Conservation (phyloP, 2,329 filamentous ascomycete species). For the Aspergillus viridinutans region DNA sequence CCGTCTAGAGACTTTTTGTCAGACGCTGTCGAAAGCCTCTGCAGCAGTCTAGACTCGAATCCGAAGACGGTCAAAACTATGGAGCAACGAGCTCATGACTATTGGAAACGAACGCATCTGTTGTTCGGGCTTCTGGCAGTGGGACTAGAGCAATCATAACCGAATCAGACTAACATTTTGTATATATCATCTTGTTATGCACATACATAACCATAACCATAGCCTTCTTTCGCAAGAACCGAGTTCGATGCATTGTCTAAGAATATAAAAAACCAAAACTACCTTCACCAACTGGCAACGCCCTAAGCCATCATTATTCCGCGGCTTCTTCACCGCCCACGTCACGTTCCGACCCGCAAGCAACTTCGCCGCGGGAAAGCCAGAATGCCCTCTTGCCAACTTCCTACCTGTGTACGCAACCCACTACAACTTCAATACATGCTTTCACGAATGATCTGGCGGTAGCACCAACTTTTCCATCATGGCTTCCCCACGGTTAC, state of each 20-base stretch:
- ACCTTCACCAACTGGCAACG: neutral
- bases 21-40: constrained; percentile 43
- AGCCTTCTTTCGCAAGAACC: neutral
- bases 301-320: neutral
- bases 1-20: constrained; percentile 34
- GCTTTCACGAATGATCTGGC: constrained; percentile 8
- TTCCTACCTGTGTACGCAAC: neutral
- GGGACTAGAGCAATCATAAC: constrained; percentile 8
- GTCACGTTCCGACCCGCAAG: constrained; percentile 14
- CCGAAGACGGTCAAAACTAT: constrained; percentile 51
- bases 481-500: constrained; percentile 61
- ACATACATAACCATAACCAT: neutral
- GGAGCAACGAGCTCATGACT: constrained; percentile 63
- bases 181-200: neutral
- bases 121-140: constrained; percentile 70
- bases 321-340: constrained; percentile 18
- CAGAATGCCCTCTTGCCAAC: constrained; percentile 1
- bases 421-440: neutral
- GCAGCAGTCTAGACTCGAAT: constrained; percentile 47
- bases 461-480: constrained; percentile 12
- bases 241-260: neutral
- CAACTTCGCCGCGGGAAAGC: constrained; percentile 25
- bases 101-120: constrained; percentile 77
- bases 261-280: too few species aligned
- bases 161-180: neutral